A percentile compares a stretch with the other conserved stretches of the same genome.
phyloP scores from a whole-genome alignment of 805 yeast species.

The Debaryomyces hansenii region DNA sequence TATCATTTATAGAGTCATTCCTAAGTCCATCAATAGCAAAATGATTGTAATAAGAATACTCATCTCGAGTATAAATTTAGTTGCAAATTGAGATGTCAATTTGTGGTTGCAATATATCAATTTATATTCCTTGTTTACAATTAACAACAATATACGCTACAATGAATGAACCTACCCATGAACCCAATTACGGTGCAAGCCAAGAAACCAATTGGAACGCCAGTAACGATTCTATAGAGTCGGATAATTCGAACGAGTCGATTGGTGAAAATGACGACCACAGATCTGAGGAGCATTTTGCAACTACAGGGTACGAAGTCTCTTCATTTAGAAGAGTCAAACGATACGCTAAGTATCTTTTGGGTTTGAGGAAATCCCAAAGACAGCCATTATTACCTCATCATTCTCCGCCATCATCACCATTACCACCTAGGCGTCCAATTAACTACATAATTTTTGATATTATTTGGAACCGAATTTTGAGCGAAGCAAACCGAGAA shows the following conservation, averaged over 20 bases:
- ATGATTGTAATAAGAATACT: too few relatives aligned
- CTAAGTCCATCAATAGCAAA: too few relatives aligned
- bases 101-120: background rate
- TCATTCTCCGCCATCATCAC: conserved; percentile 8
- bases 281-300: too few relatives aligned
- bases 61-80: background rate
- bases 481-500: conserved; percentile 13
- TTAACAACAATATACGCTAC: background rate
- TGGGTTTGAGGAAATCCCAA: conserved; percentile 3
- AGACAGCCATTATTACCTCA: conserved; percentile 18
- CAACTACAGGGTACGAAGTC: background rate
- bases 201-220: background rate
- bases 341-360: background rate
- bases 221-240: background rate
- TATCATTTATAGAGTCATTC: too few relatives aligned
- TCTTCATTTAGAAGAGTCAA: background rate
- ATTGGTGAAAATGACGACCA: background rate
- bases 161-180: background rate
- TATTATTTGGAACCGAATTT: conserved; percentile 15
- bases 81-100: background rate
- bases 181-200: background rate
- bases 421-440: conserved; percentile 3
- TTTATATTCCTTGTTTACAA: background rate
- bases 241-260: background rate
- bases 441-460: conserved; percentile 6